Evolutionary conservation across 768 basidiomycete genomes (phyloP).

Genomic region (Amanita thiersii): DNA sequence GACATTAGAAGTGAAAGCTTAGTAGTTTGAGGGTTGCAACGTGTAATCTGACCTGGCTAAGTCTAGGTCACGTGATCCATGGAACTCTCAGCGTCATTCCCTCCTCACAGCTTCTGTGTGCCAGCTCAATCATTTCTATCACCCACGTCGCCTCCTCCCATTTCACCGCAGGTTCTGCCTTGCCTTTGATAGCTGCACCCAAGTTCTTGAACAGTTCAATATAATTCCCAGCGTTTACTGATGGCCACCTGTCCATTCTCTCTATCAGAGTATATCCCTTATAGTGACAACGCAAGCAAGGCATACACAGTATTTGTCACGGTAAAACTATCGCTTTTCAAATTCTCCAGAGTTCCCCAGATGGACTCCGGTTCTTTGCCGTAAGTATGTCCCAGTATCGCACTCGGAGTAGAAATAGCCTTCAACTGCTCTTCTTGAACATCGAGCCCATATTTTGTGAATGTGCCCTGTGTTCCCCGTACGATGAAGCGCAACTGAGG

Average conservation of each 20-base stretch:
- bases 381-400: slow-evolving; percentile 36
- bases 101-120: slow-evolving; percentile 56
- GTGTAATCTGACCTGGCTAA: slow-evolving; percentile 16
- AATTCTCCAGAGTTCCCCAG: slow-evolving; percentile 55
- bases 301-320: slow-evolving; percentile 28
- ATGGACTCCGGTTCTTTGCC: slow-evolving; percentile 58
- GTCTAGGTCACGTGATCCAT: slow-evolving; percentile 16
- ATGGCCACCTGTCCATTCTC: slow-evolving; percentile 47
- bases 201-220: slow-evolving; percentile 57
- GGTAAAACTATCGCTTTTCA: slow-evolving; percentile 37
- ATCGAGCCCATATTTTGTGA: slow-evolving; percentile 70
- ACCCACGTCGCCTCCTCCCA: slow-evolving; percentile 68
- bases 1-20: slow-evolving; percentile 23
- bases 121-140: slow-evolving; percentile 73
- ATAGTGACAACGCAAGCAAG: neutral
- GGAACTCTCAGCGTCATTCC: slow-evolving; percentile 33
- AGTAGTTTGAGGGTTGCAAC: slow-evolving; percentile 13
- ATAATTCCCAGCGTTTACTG: slow-evolving; percentile 50
- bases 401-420: slow-evolving; percentile 36
- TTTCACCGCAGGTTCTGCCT: slow-evolving; percentile 49
- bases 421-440: slow-evolving; percentile 74
- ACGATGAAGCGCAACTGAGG: slow-evolving; percentile 66
- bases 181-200: slow-evolving; percentile 50
- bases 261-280: slow-evolving; percentile 8
- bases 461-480: slow-evolving; percentile 66